Conservation (phyloP, 2,329 filamentous ascomycete species). For the Trichoderma aggressivum region DNA sequence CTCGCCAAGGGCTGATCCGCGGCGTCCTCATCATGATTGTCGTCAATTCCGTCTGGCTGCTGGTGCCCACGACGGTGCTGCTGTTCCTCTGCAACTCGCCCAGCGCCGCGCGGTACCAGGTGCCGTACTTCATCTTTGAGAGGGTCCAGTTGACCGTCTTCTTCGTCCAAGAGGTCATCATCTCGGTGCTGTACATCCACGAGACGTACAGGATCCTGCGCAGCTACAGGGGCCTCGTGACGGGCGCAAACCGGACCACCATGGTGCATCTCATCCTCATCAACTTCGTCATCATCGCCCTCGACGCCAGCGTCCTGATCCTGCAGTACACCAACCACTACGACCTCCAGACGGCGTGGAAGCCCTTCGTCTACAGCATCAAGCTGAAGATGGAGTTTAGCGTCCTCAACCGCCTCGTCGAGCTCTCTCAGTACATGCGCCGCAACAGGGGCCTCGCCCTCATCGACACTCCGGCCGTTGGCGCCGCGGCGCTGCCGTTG, state of each 20-base stretch:
- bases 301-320: conserved; percentile 37
- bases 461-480: conserved; percentile 4
- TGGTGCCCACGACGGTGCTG: conserved; percentile 52
- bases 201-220: conserved; percentile 48
- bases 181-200: conserved; percentile 51
- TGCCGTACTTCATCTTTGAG: conserved; percentile 43
- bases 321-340: conserved; percentile 31
- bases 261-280: conserved; percentile 38
- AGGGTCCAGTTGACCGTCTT: conserved; percentile 53
- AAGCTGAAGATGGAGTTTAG: conserved; percentile 36
- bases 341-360: conserved; percentile 33
- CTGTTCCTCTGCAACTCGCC: conserved; percentile 47
- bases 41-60: conserved; percentile 49
- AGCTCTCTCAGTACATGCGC: conserved; percentile 23
- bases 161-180: conserved; percentile 50
- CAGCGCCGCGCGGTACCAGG: conserved; percentile 9
- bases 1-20: conserved; percentile 45
- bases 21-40: conserved; percentile 56
- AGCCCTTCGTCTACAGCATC: conserved; percentile 32
- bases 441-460: conserved; percentile 13
- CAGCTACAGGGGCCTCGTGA: conserved; percentile 32
- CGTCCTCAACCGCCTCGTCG: conserved; percentile 32
- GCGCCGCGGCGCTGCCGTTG: neutral
- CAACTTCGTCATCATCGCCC: conserved; percentile 39
- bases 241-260: conserved; percentile 16